phyloP scores from a whole-genome alignment of 2,329 filamentous ascomycete genomes.

The Cladophialophora carrionii region DNA sequence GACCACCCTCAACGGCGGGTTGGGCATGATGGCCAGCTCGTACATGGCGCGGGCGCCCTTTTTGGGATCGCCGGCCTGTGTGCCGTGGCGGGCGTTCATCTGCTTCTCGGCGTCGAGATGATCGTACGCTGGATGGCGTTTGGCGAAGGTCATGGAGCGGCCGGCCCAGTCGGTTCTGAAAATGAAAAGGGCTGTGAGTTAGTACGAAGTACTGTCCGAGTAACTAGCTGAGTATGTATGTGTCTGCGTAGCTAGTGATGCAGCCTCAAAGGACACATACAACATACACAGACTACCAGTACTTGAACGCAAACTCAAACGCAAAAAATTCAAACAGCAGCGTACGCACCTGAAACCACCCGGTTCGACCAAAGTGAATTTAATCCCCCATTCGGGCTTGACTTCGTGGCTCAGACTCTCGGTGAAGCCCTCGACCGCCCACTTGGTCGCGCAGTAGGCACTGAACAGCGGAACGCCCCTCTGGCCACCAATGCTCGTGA shows the following conservation, averaged over 20 bases:
- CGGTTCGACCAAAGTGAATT: conserved; percentile 40
- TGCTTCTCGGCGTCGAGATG: conserved; percentile 36
- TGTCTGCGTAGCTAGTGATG: no score
- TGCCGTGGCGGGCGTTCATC: conserved; percentile 38
- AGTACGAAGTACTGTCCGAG: no score
- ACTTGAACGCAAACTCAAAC: neutral
- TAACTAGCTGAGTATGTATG: no score
- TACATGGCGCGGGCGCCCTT: conserved; percentile 44
- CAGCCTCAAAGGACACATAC: no score
- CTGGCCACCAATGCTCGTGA: conserved; percentile 58
- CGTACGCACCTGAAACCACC: conserved; percentile 37
- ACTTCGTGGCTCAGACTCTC: conserved; percentile 53
- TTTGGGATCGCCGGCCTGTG: conserved; percentile 41
- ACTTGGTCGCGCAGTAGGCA: conserved; percentile 51
- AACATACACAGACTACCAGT: no score
- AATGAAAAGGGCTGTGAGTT: no score
- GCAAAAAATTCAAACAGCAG: neutral
- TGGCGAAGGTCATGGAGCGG: conserved; percentile 35
- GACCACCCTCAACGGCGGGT: conserved; percentile 34
- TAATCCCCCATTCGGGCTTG: conserved; percentile 50
- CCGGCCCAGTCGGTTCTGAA: conserved; percentile 37
- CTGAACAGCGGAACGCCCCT: conserved; percentile 44
- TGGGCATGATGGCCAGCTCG: conserved; percentile 38
- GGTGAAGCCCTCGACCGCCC: conserved; percentile 54
- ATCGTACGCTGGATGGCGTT: conserved; percentile 38